These are phyloP conservation scores for Botrytis paeoniae DNA, from an alignment of 2,329 filamentous ascomycete species.

Conservation along the genomic window DNA sequence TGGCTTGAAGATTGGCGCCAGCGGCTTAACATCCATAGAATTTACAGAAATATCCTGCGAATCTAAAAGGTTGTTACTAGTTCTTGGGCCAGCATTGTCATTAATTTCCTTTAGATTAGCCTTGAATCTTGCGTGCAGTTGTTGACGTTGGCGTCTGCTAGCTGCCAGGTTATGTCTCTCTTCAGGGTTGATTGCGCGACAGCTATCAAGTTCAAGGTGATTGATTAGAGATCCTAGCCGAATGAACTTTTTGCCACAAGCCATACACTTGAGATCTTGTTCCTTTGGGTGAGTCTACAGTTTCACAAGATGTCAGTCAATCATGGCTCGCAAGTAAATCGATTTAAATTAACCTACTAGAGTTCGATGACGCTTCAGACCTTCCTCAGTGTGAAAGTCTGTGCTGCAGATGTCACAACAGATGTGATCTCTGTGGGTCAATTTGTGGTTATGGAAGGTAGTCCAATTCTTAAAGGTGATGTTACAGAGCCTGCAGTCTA, in stretches of 20 bases:
- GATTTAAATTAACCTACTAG: neutral
- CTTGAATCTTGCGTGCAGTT: conserved; percentile 16
- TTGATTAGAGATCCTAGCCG: conserved; percentile 17
- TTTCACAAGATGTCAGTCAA: neutral
- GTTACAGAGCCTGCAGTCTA: conserved; percentile 10
- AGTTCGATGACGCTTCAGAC: conserved; percentile 13
- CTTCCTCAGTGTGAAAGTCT: conserved; percentile 18
- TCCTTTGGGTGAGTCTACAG: conserved; percentile 16
- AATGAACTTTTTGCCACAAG: conserved; percentile 11
- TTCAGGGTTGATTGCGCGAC: conserved; percentile 1
- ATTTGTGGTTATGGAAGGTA: conserved; percentile 11
- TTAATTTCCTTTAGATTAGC: conserved; percentile 9
- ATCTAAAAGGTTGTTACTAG: neutral
- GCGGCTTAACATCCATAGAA: neutral
- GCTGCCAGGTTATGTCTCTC: conserved; percentile 6
- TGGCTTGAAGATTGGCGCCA: neutral
- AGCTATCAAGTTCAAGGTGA: conserved; percentile 19
- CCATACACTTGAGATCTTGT: conserved; percentile 13
- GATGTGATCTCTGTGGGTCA: conserved; percentile 3
- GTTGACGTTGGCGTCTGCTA: conserved; percentile 12
- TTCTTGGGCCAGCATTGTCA: neutral
- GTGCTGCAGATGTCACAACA: conserved; percentile 16
- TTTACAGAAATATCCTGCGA: neutral
- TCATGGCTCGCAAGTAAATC: neutral
- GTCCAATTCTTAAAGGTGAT: conserved; percentile 9